Conservation (phyloP, 495 filamentous ascomycete species). For the Parathielavia appendiculata region DNA sequence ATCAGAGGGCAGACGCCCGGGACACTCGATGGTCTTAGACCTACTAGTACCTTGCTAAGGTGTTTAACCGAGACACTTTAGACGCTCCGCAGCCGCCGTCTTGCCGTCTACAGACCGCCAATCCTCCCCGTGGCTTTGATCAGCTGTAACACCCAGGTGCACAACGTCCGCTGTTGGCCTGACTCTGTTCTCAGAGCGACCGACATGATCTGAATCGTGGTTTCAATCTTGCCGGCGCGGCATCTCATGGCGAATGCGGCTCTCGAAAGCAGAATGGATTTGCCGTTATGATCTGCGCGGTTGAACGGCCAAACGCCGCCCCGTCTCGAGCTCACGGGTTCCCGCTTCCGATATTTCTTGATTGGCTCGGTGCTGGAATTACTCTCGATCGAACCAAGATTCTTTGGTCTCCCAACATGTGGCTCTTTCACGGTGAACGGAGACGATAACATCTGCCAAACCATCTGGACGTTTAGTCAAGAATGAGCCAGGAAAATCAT, state of each 20-base stretch:
- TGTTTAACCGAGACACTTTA: background rate
- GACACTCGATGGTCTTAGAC: background rate
- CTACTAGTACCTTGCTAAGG: too few relatives aligned
- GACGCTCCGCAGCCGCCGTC: background rate
- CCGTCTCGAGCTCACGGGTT: too few relatives aligned
- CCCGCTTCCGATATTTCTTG: too few relatives aligned
- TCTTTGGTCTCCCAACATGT: too few relatives aligned
- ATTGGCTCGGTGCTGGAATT: too few relatives aligned
- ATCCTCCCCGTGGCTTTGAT: background rate
- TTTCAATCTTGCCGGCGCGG: too few relatives aligned
- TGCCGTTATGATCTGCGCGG: background rate
- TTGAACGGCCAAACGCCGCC: too few relatives aligned
- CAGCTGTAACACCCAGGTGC: background rate
- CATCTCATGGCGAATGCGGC: background rate
- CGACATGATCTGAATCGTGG: background rate
- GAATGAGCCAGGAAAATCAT: background rate
- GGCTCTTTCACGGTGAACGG: too few relatives aligned
- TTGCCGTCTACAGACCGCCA: too few relatives aligned
- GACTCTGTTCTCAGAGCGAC: background rate
- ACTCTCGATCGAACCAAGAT: too few relatives aligned
- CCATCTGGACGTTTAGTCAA: background rate
- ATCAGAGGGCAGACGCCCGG: too few relatives aligned
- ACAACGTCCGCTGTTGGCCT: background rate
- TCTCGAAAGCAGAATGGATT: background rate
- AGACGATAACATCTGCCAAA: background rate